These are phyloP conservation scores for Cenchrus purpureus DNA, from an alignment of 176 grass and related monocot species.

Conservation along the genomic window DNA sequence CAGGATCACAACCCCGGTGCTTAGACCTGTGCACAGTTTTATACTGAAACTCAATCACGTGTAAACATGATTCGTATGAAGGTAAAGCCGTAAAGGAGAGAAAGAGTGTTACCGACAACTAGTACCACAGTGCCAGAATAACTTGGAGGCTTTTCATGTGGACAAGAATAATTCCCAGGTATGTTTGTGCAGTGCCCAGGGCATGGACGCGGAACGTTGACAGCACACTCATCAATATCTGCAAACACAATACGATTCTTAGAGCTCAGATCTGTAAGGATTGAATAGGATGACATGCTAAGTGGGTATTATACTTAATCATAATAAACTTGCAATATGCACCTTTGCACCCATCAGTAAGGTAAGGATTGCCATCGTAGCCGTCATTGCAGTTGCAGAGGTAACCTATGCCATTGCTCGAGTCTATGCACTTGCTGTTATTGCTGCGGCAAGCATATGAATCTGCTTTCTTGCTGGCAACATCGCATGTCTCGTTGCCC, in stretches of 20 bases:
- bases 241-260: neutral
- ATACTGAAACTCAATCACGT: neutral
- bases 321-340: neutral
- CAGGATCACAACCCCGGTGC: neutral
- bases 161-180: constrained; percentile 4
- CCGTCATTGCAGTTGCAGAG: constrained; percentile 44
- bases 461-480: neutral
- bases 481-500: constrained; percentile 27
- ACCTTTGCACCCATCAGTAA: constrained; percentile 38
- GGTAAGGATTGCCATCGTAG: constrained; percentile 40
- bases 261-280: neutral
- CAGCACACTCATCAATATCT: constrained; percentile 35
- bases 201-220: neutral
- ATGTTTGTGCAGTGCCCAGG: constrained; percentile 6
- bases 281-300: neutral
- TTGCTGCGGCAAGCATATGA: constrained; percentile 34
- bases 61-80: neutral
- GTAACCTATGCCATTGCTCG: constrained; percentile 16
- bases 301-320: no score
- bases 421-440: constrained; percentile 9
- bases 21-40: neutral
- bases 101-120: neutral
- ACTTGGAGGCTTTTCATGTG: neutral
- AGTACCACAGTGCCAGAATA: neutral
- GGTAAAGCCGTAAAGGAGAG: neutral